Evolutionary conservation across 805 yeast species (phyloP).

Genomic region (Candida chauliodis): DNA sequence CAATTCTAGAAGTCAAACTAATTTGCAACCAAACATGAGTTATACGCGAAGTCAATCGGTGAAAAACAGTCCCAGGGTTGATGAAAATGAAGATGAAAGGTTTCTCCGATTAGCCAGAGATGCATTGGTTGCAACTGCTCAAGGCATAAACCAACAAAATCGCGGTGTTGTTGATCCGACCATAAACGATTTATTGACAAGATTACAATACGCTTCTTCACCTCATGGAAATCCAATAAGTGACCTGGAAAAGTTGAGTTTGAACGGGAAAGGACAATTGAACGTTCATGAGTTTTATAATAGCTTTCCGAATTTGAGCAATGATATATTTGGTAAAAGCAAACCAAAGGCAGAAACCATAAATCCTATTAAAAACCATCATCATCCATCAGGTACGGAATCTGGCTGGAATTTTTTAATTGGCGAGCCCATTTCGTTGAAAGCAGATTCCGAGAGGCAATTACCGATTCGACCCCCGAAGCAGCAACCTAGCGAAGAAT

Average conservation of each 20-base stretch:
- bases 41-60: constrained; percentile 11
- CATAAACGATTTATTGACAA: constrained; percentile 51
- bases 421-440: constrained; percentile 15
- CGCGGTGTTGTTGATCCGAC: constrained; percentile 54
- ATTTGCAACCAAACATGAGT: constrained; percentile 12
- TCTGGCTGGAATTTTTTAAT: constrained; percentile 33
- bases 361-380: constrained; percentile 8
- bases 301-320: constrained; percentile 42
- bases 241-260: constrained; percentile 27
- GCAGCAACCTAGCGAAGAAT: neutral
- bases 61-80: constrained; percentile 1
- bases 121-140: constrained; percentile 52
- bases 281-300: constrained; percentile 41
- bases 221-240: constrained; percentile 55
- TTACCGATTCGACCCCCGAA: neutral
- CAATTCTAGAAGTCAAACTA: neutral
- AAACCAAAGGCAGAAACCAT: constrained; percentile 2
- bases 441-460: constrained; percentile 5
- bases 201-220: constrained; percentile 56
- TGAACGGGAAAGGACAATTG: constrained; percentile 39
- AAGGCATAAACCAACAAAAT: constrained; percentile 27
- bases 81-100: constrained; percentile 45
- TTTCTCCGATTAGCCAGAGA: constrained; percentile 60
- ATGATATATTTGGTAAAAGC: constrained; percentile 27
- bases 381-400: constrained; percentile 16